Evolutionary conservation across 2,329 filamentous ascomycete genomes (phyloP), one percentile per base, ranked within the genome.

Genomic region (Monosporascus sp.): DNA sequence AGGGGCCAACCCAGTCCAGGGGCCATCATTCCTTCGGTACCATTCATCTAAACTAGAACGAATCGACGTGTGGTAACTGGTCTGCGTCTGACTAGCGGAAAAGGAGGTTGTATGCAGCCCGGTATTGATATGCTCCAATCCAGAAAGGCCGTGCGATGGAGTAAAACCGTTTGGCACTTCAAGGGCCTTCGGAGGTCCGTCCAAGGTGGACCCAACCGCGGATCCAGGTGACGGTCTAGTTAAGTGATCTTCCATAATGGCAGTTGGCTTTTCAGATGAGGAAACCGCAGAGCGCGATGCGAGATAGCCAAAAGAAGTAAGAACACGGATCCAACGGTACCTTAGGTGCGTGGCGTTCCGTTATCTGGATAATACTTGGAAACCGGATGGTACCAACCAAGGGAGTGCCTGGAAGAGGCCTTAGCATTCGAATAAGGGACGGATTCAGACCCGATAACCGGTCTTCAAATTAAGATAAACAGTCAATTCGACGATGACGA

Each of bases 1-100:
- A 26, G 68, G 62, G 22, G 68, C 62, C 17, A 70, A 60, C 20
- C 58, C 65, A 48, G 60, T 64, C 76, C 76, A 79, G 49, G 77
- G 77, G 7, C 65, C 73, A 59, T 76, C 70, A 57, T 71, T 68
- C 20, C 53, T 62, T 7, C 58, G 54, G 55, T 72, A 76, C 68
- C 73, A 77, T 52, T 68, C 61, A 44, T 56, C 53, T 47, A 72
- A 22, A 52, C 63, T 57, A 45, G 61, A 44, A 50, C 62, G 24
- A 51, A 54, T 37, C 54, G 26, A 46, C 16, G 46, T 24, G 52
- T 40, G 52, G 31, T 49, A 41, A 11, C 48, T 51, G 49, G 47
- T 27, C n/a, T 44, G 53, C 37, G 51, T 46, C 51, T 48, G 53
- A 27, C 46, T 35, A 41, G 52, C 7, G 38, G 52, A 41, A 24